Conservation (phyloP, 2,329 filamentous ascomycete genomes). For the Parafenestella ontariensis region DNA sequence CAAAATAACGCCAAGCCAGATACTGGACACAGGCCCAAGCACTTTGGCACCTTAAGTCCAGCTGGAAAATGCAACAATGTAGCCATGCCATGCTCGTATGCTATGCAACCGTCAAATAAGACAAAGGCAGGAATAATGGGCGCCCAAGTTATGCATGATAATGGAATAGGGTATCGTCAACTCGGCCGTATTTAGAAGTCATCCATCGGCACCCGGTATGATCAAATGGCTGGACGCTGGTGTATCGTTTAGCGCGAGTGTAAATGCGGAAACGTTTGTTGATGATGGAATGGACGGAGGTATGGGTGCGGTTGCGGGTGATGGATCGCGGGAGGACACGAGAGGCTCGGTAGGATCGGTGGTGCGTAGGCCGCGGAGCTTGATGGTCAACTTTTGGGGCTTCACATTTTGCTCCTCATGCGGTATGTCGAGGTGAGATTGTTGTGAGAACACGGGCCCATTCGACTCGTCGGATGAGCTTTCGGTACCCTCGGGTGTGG, state of each 20-base stretch:
- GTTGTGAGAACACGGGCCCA: constrained; percentile 35
- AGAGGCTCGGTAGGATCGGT: constrained; percentile 28
- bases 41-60: constrained; percentile 45
- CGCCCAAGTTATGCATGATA: constrained; percentile 37
- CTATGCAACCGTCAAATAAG: constrained; percentile 35
- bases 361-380: constrained; percentile 40
- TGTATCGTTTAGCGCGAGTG: constrained; percentile 10
- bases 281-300: neutral
- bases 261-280: constrained; percentile 1
- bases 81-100: constrained; percentile 37
- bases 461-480: constrained; percentile 47
- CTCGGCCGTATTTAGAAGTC: constrained; percentile 19
- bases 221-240: constrained; percentile 11
- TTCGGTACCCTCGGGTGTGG: constrained; percentile 44
- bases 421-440: constrained; percentile 29
- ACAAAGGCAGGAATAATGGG: constrained; percentile 22
- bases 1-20: constrained; percentile 38
- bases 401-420: constrained; percentile 21
- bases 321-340: constrained; percentile 25
- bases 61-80: constrained; percentile 34
- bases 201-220: constrained; percentile 7
- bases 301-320: constrained; percentile 19
- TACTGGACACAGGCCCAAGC: constrained; percentile 42
- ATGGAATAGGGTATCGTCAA: constrained; percentile 32
- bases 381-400: constrained; percentile 41